phyloP scores from a whole-genome alignment of 1,284 basidiomycete genomes.

The Blastosporella zonata region DNA sequence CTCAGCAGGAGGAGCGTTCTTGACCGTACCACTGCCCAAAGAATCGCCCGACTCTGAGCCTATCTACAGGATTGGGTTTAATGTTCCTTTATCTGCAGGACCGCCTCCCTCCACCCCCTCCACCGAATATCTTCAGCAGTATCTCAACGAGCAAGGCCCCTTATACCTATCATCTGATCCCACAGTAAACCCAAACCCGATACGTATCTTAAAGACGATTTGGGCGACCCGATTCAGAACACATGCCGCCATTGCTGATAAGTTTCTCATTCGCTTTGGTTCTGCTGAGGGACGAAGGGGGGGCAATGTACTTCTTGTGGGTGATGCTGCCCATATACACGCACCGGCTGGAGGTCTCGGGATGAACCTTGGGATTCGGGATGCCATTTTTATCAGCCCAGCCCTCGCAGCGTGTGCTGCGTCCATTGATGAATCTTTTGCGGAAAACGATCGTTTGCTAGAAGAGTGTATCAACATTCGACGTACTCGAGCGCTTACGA shows the following conservation, averaged over 20 bases:
- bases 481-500: constrained; percentile 20
- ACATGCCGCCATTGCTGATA: constrained; percentile 36
- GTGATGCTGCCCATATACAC: constrained; percentile 45
- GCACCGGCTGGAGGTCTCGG: constrained; percentile 43
- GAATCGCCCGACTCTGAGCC: constrained; percentile 11
- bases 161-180: constrained; percentile 27
- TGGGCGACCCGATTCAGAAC: constrained; percentile 37
- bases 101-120: constrained; percentile 30
- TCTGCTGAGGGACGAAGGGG: constrained; percentile 11
- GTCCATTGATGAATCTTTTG: constrained; percentile 9
- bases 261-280: constrained; percentile 27
- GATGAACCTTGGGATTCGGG: constrained; percentile 45
- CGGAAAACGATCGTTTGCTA: constrained; percentile 16
- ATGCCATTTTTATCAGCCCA: constrained; percentile 34
- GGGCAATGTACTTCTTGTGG: constrained; percentile 34
- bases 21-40: constrained; percentile 26
- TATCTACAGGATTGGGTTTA: constrained; percentile 30
- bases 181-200: constrained; percentile 26
- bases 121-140: constrained; percentile 32
- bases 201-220: constrained; percentile 29
- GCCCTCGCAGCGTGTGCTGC: constrained; percentile 20
- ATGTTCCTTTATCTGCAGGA: constrained; percentile 24
- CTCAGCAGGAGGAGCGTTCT: constrained; percentile 22
- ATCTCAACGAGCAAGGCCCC: constrained; percentile 30
- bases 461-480: constrained; percentile 20